These are phyloP conservation scores for Paralagenidium karlingii DNA, from an alignment of 352 stramenopile species.

Conservation along the genomic window DNA sequence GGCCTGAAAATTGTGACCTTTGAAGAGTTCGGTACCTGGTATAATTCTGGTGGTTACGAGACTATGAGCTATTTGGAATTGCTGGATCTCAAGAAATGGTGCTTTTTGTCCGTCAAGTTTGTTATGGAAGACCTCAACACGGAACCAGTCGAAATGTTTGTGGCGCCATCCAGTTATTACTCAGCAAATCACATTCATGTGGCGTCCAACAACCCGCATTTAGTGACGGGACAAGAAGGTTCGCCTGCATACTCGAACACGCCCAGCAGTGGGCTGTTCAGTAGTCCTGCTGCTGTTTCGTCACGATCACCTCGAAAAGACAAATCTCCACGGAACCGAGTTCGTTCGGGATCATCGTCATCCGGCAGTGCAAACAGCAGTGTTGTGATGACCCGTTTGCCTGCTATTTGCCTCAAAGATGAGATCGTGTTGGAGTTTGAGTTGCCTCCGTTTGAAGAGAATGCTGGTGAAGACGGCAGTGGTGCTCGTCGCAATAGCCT, in stretches of 20 bases:
- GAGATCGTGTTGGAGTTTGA: slow-evolving; percentile 79
- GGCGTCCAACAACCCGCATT: too few relatives aligned
- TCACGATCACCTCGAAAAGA: too few relatives aligned
- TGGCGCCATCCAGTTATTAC: slow-evolving; percentile 75
- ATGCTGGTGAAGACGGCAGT: slow-evolving; percentile 25
- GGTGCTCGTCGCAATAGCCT: too few relatives aligned
- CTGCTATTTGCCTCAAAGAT: slow-evolving; percentile 66
- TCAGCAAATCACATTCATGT: slow-evolving; percentile 77
- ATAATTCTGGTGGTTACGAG: slow-evolving; percentile 68
- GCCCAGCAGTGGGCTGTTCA: too few relatives aligned
- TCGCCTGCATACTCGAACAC: too few relatives aligned
- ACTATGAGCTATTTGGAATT: slow-evolving; percentile 78
- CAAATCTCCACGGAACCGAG: too few relatives aligned
- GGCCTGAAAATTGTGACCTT: slow-evolving; percentile 16
- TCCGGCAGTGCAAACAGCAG: too few relatives aligned
- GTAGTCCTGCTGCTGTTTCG: too few relatives aligned
- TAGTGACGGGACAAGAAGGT: too few relatives aligned
- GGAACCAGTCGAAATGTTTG: slow-evolving; percentile 49
- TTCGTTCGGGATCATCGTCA: too few relatives aligned
- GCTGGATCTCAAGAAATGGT: slow-evolving; percentile 76
- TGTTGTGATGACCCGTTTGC: too few relatives aligned
- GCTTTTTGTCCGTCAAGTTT: slow-evolving; percentile 61
- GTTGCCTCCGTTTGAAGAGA: slow-evolving; percentile 41
- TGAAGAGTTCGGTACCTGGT: slow-evolving; percentile 78
- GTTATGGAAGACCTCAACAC: slow-evolving; percentile 48